Evolutionary conservation across 306 rosid genomes (phyloP).

Genomic region (Vachellia pachyceras): DNA sequence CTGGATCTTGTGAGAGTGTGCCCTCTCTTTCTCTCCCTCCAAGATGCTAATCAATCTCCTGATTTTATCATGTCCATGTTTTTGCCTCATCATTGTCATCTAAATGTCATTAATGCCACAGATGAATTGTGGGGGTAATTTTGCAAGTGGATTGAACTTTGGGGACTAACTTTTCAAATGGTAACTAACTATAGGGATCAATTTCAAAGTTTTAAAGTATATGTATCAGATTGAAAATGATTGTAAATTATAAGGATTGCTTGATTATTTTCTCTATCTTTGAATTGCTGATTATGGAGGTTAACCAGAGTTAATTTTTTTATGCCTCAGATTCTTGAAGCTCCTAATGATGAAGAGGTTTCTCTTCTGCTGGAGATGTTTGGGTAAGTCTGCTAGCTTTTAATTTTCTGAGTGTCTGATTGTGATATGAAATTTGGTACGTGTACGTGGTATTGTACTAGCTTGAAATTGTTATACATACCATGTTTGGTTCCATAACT

Average conservation of each 20-base stretch:
- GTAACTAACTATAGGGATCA: not conserved
- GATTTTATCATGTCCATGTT: not conserved
- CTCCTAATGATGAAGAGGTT: constrained; percentile 92
- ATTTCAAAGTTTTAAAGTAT: not conserved
- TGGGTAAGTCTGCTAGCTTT: constrained; percentile 67
- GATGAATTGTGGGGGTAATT: not conserved
- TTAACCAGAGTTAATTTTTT: constrained; percentile 70
- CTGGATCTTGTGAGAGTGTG: not conserved
- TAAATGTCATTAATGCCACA: not conserved
- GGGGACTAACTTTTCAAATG: not conserved
- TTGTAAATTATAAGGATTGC: not conserved
- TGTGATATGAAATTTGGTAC: constrained; percentile 35
- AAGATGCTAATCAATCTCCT: not conserved
- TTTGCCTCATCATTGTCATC: not conserved
- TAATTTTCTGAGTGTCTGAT: constrained; percentile 22
- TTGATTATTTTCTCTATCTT: not conserved
- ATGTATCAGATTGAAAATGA: not conserved
- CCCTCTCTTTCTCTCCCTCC: not conserved
- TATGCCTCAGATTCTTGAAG: constrained; percentile 91
- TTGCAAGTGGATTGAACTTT: not conserved
- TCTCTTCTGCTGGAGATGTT: constrained; percentile 92
- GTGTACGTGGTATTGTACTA: constrained; percentile 28
- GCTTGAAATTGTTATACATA: not conserved
- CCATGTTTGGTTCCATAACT: not conserved
- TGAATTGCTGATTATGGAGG: constrained; percentile 61